phyloP scores from a whole-genome alignment of 1,284 basidiomycete species.

The Tilletia indica region DNA sequence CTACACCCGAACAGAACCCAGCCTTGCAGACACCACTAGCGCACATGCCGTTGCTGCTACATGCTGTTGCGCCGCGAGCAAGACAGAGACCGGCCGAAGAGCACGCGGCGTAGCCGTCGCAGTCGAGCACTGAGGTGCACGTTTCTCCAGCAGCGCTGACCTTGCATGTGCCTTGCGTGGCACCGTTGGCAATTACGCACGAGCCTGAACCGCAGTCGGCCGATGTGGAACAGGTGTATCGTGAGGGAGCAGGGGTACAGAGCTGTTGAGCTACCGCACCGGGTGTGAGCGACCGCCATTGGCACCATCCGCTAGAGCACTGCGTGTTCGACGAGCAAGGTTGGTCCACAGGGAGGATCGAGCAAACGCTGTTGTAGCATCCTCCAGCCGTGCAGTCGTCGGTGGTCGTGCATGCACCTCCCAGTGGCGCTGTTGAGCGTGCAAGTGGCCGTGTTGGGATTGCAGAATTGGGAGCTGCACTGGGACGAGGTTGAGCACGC shows the following conservation, averaged over 20 bases:
- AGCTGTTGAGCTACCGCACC: neutral
- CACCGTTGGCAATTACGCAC: neutral
- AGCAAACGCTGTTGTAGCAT: neutral
- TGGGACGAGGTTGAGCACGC: neutral
- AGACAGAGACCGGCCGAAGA: too few species aligned
- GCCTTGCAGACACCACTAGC: too few species aligned
- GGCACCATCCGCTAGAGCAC: neutral
- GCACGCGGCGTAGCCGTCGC: neutral
- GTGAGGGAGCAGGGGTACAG: neutral
- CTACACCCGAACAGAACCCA: too few species aligned
- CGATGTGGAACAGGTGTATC: neutral
- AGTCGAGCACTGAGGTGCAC: neutral
- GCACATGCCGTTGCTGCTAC: too few species aligned
- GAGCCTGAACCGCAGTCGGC: neutral
- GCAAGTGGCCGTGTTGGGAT: neutral
- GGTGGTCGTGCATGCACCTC: neutral
- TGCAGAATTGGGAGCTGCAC: neutral
- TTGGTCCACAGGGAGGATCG: neutral
- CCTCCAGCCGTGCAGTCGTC: neutral
- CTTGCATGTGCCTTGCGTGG: neutral
- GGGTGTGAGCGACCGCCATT: neutral
- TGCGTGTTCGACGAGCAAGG: neutral
- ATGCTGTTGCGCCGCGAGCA: too few species aligned
- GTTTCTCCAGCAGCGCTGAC: neutral
- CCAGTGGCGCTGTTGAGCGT: conserved; percentile 1